Base-by-base conservation (phyloP, 805 yeast genomes). In the Candida argentea region DNA sequence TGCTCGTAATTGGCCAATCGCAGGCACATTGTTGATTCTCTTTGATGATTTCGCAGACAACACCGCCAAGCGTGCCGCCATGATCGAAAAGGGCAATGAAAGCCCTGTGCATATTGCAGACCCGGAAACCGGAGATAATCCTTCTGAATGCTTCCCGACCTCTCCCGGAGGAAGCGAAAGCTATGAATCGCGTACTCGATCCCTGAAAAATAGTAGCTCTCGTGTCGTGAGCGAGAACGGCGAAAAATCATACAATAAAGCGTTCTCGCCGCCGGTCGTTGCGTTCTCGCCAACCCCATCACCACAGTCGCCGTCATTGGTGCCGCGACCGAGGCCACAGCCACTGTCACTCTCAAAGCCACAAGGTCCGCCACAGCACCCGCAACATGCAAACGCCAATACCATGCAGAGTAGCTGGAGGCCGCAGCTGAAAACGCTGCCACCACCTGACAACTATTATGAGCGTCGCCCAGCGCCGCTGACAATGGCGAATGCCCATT, bases 11-110 rank as follows among this genome's bases (percentile, higher is more conserved):
- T 65, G 57, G 54, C 65, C 63, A 5, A 47, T 59, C 30, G 67
- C 63, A 5, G 44, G 48, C 10, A 57, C 60, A 6, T 46, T 59
- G 20, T 36, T 46, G 33, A 53, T 51, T 25, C 40, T 61, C 12
- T 61, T 58, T 31, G 66, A 61, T 26, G 61, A 60, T 36, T 52
- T 56, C 36, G 67, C 67, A 20, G 46, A 57, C 37, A 62, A 59
- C 35, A 59, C 58, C 31, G 47, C 52, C 30, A 61, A 60, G 37
- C 44, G 67, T 26, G 67, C 64, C 3, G 39, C 48, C 31, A 50
- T 56, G 12, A 60, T 61, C 28, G 64, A 57, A 29, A 49, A 50
- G 29, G 57, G 59, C n/a, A 46, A 52, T 16, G n/a, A n/a, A n/a
- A n/a, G n/a, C n/a, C n/a, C n/a, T n/a, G n/a, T n/a, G n/a, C 51